Conservation (phyloP, 352 stramenopile genomes). For the Globisporangium takayamanum region DNA sequence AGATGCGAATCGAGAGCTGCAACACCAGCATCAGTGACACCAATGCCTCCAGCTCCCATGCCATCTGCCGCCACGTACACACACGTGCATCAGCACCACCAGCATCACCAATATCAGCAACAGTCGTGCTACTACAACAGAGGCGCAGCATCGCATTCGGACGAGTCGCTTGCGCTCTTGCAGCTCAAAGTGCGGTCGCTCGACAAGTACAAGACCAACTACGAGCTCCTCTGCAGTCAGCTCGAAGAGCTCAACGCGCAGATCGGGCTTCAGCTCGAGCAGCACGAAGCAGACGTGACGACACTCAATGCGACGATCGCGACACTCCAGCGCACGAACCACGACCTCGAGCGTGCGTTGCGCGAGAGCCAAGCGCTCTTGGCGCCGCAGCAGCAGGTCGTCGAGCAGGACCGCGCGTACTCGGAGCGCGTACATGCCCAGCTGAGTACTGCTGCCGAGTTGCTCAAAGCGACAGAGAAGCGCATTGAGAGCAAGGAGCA, state of each 20-base stretch:
- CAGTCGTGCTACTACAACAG: no score
- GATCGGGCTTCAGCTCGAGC: constrained; percentile 58
- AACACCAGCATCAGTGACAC: no score
- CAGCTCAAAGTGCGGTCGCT: constrained; percentile 45
- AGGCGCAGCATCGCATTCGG: not conserved
- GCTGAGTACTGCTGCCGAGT: constrained; percentile 43
- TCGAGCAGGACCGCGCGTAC: constrained; percentile 46
- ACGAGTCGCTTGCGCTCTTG: constrained; percentile 13
- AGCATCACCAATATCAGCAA: no score
- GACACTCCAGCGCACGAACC: constrained; percentile 30
- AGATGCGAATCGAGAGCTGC: no score
- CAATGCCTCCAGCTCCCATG: no score
- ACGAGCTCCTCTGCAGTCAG: constrained; percentile 66
- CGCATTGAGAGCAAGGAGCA: constrained; percentile 35
- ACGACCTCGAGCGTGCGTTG: constrained; percentile 21
- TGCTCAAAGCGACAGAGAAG: constrained; percentile 52
- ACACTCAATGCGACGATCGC: constrained; percentile 35
- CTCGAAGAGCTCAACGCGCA: constrained; percentile 62
- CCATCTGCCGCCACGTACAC: no score
- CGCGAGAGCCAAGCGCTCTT: constrained; percentile 18
- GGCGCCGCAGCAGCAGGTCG: constrained; percentile 12
- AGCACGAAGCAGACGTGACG: constrained; percentile 58
- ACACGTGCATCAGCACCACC: no score
- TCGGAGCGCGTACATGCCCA: constrained; percentile 50
- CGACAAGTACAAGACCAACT: constrained; percentile 73